These are phyloP conservation scores for Aureobasidium lini DNA, from an alignment of 2,329 filamentous ascomycete species.

Conservation along the genomic window DNA sequence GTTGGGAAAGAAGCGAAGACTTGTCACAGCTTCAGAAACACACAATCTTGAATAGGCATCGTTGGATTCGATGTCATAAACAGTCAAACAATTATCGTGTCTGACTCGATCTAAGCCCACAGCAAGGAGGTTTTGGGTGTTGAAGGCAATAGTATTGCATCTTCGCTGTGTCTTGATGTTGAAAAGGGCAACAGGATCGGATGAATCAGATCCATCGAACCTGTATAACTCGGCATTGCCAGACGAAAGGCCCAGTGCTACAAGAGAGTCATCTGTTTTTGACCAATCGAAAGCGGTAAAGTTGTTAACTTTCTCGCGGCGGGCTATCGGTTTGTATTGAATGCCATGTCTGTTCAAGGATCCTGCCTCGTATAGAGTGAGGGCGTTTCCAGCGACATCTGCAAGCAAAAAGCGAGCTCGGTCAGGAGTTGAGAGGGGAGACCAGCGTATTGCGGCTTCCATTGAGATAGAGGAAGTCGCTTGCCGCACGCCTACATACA, in stretches of 20 bases:
- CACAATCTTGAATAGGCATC: slow-evolving; percentile 50
- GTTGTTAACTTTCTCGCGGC: slow-evolving; percentile 45
- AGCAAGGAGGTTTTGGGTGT: slow-evolving; percentile 61
- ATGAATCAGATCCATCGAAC: slow-evolving; percentile 42
- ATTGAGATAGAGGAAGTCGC: slow-evolving; percentile 28
- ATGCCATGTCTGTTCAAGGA: slow-evolving; percentile 31
- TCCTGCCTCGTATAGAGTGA: slow-evolving; percentile 49
- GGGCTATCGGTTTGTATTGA: slow-evolving; percentile 46
- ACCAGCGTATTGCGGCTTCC: slow-evolving; percentile 59
- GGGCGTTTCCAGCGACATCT: slow-evolving; percentile 52
- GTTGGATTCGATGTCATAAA: slow-evolving; percentile 65
- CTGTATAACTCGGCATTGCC: slow-evolving; percentile 69
- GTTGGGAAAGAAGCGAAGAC: slow-evolving; percentile 73
- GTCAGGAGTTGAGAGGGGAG: slow-evolving; percentile 47
- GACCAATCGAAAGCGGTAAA: slow-evolving; percentile 63
- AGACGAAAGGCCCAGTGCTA: slow-evolving; percentile 67
- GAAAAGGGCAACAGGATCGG: slow-evolving; percentile 50
- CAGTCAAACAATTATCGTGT: slow-evolving; percentile 73
- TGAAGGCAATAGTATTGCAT: slow-evolving; percentile 77
- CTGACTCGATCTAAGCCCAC: slow-evolving; percentile 74
- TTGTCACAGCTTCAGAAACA: slow-evolving; percentile 65
- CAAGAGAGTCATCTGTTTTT: slow-evolving; percentile 53
- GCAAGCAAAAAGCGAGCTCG: slow-evolving; percentile 54
- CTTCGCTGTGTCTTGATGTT: slow-evolving; percentile 67
- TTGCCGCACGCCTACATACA: not conserved